Base-by-base conservation (phyloP, 2,329 filamentous ascomycete species). In the Colletotrichum tropicale region DNA sequence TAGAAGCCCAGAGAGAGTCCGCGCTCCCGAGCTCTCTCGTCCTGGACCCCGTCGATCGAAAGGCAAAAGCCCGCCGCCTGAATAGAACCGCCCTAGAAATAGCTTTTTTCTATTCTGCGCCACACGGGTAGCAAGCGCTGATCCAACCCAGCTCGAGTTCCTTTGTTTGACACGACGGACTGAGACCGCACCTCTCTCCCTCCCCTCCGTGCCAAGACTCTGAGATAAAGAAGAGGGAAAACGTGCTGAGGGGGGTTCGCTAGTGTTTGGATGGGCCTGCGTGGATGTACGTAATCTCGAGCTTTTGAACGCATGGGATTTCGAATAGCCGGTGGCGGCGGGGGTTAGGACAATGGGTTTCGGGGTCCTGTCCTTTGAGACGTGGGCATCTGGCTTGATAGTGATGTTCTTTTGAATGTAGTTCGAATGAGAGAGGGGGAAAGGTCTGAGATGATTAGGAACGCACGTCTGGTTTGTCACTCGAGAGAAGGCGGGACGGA, bases 151-250 rank as follows among this genome's bases (percentile, higher is more conserved):
- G 36, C 32, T 36, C 69, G 26, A 9, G 21, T 74, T 74, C 71
- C 71, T 71, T 74, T 74, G 69, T 72, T 34, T 58, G 73, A 72
- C 62, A 72, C 73, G 62, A 36, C 74, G 64, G 74, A 58, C 73
- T 73, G 38, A 68, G 55, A 68, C 43, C 56, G 61, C 61, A 30
- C 55, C 55, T 58, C 55, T 32, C 69, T 28, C 56, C 26, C 26
- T 62, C 60, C 28, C 9, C 60, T n/a, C 12, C 30, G 55, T 70
- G 69, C 69, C 73, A 72, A 62, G 55, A 32, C 21, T 9, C 15
- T 9, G 26, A 21, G n/a, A 28, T 43, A 26, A 34, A 67, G 65
- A 56, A 67, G 30, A 67, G 34, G 36, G 36, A 34, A 24, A 67
- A 55, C 48, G 26, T 18, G 30, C 48, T n/a, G 43, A n/a, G 30